A percentile compares a stretch with the other conserved stretches of the same genome.
Evolutionary conservation across 164 flowering plant genomes (phyloP).

Genomic region (Brasenia schreberi): DNA sequence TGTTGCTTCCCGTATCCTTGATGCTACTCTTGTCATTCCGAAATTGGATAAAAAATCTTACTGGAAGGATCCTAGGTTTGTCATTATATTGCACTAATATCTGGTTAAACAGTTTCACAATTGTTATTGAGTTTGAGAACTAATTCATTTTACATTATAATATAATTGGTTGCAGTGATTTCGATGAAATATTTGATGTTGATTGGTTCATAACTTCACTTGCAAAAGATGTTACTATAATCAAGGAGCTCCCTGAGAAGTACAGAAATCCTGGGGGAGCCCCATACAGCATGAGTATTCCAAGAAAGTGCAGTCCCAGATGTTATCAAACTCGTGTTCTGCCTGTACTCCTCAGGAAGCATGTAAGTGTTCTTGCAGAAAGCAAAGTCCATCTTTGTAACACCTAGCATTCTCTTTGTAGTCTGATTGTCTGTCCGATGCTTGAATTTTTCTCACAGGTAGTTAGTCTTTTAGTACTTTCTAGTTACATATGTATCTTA

Average conservation of each 20-base stretch:
- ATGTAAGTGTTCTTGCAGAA: conserved; percentile 35
- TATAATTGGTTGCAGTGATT: conserved; percentile 35
- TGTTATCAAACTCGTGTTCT: conserved; percentile 65
- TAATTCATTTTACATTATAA: neutral
- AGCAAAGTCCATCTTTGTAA: too few species aligned
- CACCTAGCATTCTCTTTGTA: too few species aligned
- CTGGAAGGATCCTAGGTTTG: conserved; percentile 94
- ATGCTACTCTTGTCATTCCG: conserved; percentile 96
- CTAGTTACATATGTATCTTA: too few species aligned
- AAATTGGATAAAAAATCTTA: conserved; percentile 82
- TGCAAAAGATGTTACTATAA: conserved; percentile 58
- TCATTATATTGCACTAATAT: neutral
- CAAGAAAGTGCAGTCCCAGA: conserved; percentile 67
- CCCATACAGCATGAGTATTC: conserved; percentile 63
- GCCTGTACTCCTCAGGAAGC: conserved; percentile 66
- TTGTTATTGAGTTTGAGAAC: neutral
- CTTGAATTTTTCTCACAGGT: too few species aligned
- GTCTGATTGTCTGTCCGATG: too few species aligned
- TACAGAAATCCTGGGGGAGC: conserved; percentile 25
- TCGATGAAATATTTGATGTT: conserved; percentile 69
- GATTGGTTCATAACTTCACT: conserved; percentile 67
- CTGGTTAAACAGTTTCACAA: neutral
- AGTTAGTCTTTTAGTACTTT: too few species aligned
- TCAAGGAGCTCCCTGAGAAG: conserved; percentile 52
- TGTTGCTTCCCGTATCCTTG: conserved; percentile 95